These are phyloP conservation scores for Sophora flavescens DNA, from an alignment of 306 rosid genomes.

Conservation along the genomic window DNA sequence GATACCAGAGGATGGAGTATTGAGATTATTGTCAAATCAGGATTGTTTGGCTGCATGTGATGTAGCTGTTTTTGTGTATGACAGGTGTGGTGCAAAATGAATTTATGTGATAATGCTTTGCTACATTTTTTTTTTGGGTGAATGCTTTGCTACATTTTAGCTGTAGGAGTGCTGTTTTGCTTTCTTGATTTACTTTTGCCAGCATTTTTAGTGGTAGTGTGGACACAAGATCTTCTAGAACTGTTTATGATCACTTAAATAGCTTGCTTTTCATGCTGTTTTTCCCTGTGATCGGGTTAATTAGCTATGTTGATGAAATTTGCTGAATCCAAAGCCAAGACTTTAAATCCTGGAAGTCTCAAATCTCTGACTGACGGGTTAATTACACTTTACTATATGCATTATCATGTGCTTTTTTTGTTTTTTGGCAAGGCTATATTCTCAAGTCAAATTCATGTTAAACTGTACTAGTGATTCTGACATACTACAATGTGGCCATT, in stretches of 20 bases:
- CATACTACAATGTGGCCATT: not conserved
- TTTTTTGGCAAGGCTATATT: not conserved
- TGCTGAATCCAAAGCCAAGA: not conserved
- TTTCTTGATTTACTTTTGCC: constrained; percentile 24
- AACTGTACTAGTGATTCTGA: not conserved
- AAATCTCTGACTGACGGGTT: not conserved
- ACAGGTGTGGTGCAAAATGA: constrained; percentile 63
- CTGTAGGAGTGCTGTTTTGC: constrained; percentile 22
- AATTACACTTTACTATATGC: not conserved
- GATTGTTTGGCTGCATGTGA: constrained; percentile 88
- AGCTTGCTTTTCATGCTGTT: constrained; percentile 36
- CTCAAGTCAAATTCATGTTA: not conserved
- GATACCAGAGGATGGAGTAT: constrained; percentile 81
- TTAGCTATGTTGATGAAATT: constrained; percentile 4
- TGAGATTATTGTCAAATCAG: constrained; percentile 56
- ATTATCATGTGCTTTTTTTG: not conserved
- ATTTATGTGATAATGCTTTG: constrained; percentile 33
- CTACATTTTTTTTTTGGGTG: too few species aligned
- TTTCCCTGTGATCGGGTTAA: constrained; percentile 29
- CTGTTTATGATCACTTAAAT: constrained; percentile 31
- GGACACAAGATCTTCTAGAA: constrained; percentile 37
- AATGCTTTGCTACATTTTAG: constrained; percentile 38
- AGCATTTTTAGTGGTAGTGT: constrained; percentile 1
- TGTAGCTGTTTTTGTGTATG: constrained; percentile 88
- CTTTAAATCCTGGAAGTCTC: constrained; percentile 4